phyloP scores from a whole-genome alignment of 2,329 filamentous ascomycete species.

The Penicillium sp. region DNA sequence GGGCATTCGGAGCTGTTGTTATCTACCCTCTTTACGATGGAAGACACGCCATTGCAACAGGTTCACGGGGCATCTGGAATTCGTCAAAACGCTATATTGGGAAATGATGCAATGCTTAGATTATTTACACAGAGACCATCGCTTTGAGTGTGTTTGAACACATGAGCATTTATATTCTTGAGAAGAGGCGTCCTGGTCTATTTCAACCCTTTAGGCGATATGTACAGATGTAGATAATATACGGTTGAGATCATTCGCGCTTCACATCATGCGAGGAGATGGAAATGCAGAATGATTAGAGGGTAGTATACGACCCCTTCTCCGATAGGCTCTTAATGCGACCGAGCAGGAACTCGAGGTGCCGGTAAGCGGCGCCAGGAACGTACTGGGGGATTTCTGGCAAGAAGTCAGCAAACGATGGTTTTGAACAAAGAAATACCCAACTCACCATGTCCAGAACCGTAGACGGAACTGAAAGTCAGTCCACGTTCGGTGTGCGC shows the following conservation, averaged over 20 bases:
- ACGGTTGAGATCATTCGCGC: neutral
- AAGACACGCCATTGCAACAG: slow-evolving; percentile 43
- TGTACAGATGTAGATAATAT: neutral
- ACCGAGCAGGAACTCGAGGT: slow-evolving; percentile 76
- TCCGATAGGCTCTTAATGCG: slow-evolving; percentile 61
- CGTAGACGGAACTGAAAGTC: slow-evolving; percentile 68
- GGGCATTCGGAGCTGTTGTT: slow-evolving; percentile 51
- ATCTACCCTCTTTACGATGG: slow-evolving; percentile 56
- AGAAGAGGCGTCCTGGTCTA: no score
- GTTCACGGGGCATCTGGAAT: slow-evolving; percentile 27
- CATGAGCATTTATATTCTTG: neutral
- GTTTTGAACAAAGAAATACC: neutral
- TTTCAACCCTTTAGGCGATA: neutral
- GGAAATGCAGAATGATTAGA: neutral
- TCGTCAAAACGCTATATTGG: slow-evolving; percentile 6
- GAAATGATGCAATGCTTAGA: neutral
- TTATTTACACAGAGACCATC: no score
- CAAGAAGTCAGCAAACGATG: slow-evolving; percentile 37
- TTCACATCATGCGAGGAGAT: slow-evolving; percentile 20
- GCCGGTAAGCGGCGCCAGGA: slow-evolving; percentile 69
- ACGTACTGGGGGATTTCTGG: slow-evolving; percentile 63
- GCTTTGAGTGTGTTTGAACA: no score
- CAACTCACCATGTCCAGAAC: slow-evolving; percentile 63
- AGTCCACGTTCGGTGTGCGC: slow-evolving; percentile 75
- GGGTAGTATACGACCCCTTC: slow-evolving; percentile 17